Percentiles rank a stretch among this genome's conserved stretches.
phyloP scores from a whole-genome alignment of 306 rosid species.

The Sindora glabra region DNA sequence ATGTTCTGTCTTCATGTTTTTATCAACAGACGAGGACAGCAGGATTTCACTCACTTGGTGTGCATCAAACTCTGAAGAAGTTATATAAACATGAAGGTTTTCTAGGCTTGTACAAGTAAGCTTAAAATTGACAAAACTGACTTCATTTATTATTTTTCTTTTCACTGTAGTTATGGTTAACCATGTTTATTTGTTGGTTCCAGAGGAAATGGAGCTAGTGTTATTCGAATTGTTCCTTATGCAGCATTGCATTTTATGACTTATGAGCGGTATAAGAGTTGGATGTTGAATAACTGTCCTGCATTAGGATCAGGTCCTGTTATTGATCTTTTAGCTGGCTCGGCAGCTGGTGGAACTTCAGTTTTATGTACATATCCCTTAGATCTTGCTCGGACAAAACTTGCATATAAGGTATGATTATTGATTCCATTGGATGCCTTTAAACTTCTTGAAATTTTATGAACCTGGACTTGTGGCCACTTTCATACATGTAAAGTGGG shows the following conservation, averaged over 20 bases:
- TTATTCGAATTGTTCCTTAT: slow-evolving; percentile 79
- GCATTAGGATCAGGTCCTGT: slow-evolving; percentile 70
- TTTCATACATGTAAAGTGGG: no score
- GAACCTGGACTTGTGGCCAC: no score
- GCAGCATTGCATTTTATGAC: slow-evolving; percentile 98
- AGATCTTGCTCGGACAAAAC: slow-evolving; percentile 96
- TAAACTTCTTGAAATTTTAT: slow-evolving; percentile 12
- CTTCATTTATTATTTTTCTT: background rate
- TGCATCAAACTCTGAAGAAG: slow-evolving; percentile 62
- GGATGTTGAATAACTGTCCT: slow-evolving; percentile 66
- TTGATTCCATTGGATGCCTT: background rate
- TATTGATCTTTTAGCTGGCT: slow-evolving; percentile 94
- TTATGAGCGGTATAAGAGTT: slow-evolving; percentile 82
- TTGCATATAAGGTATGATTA: slow-evolving; percentile 93
- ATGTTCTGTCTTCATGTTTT: background rate
- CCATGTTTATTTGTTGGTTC: slow-evolving; percentile 14
- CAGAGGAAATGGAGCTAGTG: slow-evolving; percentile 98
- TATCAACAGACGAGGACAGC: slow-evolving; percentile 67
- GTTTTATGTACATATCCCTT: slow-evolving; percentile 87
- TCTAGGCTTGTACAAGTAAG: slow-evolving; percentile 81
- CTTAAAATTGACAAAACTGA: slow-evolving; percentile 2
- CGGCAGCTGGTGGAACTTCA: slow-evolving; percentile 94
- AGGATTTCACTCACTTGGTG: slow-evolving; percentile 77
- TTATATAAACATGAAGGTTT: slow-evolving; percentile 67
- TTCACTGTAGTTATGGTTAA: background rate